Evolutionary conservation across 73 alveolate species (phyloP).

Genomic region (Tetrahymena borealis): DNA sequence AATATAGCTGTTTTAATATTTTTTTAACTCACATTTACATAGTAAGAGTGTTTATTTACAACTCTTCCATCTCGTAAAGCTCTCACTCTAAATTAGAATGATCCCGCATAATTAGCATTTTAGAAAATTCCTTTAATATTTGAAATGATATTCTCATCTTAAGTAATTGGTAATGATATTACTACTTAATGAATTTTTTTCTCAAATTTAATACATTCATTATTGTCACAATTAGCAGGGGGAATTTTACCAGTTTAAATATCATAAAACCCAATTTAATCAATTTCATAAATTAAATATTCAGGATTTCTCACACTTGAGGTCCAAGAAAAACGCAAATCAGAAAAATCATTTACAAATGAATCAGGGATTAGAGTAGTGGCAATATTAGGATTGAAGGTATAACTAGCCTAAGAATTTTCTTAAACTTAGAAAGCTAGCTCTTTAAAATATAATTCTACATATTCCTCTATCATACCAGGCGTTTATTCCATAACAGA

Average conservation of each 20-base stretch:
- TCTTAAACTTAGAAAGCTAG: background rate
- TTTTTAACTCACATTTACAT: background rate
- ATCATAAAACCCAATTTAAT: background rate
- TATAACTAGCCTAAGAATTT: background rate
- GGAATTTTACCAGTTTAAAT: background rate
- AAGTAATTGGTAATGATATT: background rate
- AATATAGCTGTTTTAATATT: background rate
- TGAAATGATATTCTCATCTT: background rate
- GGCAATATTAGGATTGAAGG: background rate
- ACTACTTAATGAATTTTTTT: background rate
- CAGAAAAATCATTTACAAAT: background rate
- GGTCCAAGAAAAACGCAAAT: background rate
- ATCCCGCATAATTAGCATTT: background rate
- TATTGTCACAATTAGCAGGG: background rate
- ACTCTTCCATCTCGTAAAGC: background rate
- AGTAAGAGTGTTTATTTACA: background rate
- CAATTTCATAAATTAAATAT: background rate
- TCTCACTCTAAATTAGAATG: background rate
- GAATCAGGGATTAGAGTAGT: background rate
- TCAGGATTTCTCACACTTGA: background rate
- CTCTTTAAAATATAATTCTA: background rate
- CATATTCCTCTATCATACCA: background rate
- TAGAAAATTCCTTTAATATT: background rate
- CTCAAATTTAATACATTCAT: background rate
- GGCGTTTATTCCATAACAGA: background rate